A percentile compares a stretch with the other conserved stretches of the same genome.
These are phyloP conservation scores for Nicotiana attenuata DNA, from an alignment of 257 asterid species.

Conservation along the genomic window DNA sequence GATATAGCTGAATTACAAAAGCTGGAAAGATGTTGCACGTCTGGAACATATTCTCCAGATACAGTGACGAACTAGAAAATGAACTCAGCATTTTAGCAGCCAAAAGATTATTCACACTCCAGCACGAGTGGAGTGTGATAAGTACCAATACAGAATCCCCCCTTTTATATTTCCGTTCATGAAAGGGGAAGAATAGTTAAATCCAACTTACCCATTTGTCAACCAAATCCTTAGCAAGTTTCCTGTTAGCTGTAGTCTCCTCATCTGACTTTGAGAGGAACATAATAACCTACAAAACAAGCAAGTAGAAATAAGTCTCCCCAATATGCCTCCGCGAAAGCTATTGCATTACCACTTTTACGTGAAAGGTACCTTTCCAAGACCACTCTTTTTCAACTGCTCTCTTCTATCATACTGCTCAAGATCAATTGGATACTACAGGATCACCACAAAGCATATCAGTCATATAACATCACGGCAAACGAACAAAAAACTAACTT, in stretches of 20 bases:
- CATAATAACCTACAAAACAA: conserved; percentile 76
- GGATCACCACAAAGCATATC: conserved; percentile 11
- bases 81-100: not conserved
- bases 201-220: conserved; percentile 82
- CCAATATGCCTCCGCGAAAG: not conserved
- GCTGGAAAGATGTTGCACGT: not conserved
- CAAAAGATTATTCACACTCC: not conserved
- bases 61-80: not conserved
- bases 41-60: not conserved
- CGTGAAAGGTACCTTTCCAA: conserved; percentile 63
- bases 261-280: conserved; percentile 89
- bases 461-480: not conserved
- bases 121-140: not conserved
- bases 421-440: conserved; percentile 89
- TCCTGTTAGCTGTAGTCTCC: conserved; percentile 86
- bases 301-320: conserved; percentile 1
- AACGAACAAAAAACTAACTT: not conserved
- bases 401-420: conserved; percentile 79
- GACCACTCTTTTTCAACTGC: conserved; percentile 84
- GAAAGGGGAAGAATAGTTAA: not conserved
- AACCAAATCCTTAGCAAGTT: conserved; percentile 92
- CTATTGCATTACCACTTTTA: not conserved
- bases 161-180: not conserved
- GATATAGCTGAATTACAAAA: not conserved
- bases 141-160: not conserved